Evolutionary conservation across 176 grass and related monocot genomes (phyloP).

Genomic region (Hordeum vulgare): DNA sequence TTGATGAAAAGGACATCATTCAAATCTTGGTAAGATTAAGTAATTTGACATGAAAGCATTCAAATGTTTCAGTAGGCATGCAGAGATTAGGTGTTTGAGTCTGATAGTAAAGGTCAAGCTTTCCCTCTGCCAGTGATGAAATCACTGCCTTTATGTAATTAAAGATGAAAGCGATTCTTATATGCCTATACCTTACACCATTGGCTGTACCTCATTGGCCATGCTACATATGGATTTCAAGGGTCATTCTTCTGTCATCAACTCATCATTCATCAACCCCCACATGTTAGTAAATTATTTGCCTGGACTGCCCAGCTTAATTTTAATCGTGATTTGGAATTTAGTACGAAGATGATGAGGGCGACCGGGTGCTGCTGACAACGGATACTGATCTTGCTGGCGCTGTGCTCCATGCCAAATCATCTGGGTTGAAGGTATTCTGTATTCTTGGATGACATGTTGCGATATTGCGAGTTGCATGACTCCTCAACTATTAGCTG

Average conservation of each 20-base stretch:
- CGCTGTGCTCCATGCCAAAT: constrained; percentile 78
- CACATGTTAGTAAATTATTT: neutral
- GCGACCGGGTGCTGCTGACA: constrained; percentile 72
- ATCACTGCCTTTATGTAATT: constrained; percentile 1
- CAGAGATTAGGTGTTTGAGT: neutral
- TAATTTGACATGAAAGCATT: constrained; percentile 9
- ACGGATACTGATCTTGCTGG: constrained; percentile 64
- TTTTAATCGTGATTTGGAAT: constrained; percentile 13
- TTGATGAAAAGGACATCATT: constrained; percentile 40
- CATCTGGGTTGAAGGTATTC: constrained; percentile 76
- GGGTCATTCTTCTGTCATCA: constrained; percentile 1
- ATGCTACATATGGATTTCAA: neutral
- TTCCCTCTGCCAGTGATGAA: neutral
- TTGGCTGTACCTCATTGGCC: neutral
- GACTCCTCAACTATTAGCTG: neutral
- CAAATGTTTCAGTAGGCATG: neutral
- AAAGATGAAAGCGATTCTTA: neutral
- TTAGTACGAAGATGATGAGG: constrained; percentile 97
- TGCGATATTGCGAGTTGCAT: neutral
- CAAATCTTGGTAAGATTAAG: constrained; percentile 72
- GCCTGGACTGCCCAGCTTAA: neutral
- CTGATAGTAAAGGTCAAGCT: constrained; percentile 8
- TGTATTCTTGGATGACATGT: neutral
- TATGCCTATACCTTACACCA: neutral
- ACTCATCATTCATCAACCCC: constrained; percentile 13